Base-by-base conservation (phyloP, 2,329 filamentous ascomycete genomes). In the Akanthomyces uredinophilus region DNA sequence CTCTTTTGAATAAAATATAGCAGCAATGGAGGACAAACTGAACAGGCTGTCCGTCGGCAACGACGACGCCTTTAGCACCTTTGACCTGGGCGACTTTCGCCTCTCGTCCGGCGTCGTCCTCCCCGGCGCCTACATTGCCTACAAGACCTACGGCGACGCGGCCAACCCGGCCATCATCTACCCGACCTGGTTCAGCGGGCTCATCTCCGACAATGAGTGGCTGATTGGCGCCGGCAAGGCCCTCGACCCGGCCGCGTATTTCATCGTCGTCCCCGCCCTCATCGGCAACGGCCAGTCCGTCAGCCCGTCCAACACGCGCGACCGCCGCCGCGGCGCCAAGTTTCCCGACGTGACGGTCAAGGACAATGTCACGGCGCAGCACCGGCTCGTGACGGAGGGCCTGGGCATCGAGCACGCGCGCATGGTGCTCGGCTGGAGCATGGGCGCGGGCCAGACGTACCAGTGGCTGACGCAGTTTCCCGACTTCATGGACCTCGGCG, bases 191-290 rank as follows among this genome's bases (percentile, higher is more conserved):
- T 93, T 87, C 71, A 73, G 71, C 59, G 73, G 73, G 75, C 77
- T 74, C 3, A 90, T 93, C 65, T 77, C 80, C 2, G 87, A 90
- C 68, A 93, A 93, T 64, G 80, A 89, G 70, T 92, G 90, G 90
- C 81, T 93, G 13, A 81, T 91, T 47, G 87, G 88, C 14, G 72
- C 81, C 6, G 81, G 85, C 66, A 90, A 85, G 70, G 82, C 86
- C 0, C 78, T 93, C 49, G 82, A 82, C 64, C 88, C 89, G 0
- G 76, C 60, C 1, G 68, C 72, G 27, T 81, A 81, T 71, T 82
- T 77, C 65, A 76, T 84, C 60, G 75, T 85, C 43, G 71, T 83
- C 13, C 74, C 78, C 1, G 82, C 79, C 0, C 73, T 85, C 0
- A 75, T 85, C 43, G 80, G 80, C 61, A 83, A 83, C 62, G 79